phyloP scores from a whole-genome alignment of 2,329 filamentous ascomycete genomes.

The Thielaviopsis populi region DNA sequence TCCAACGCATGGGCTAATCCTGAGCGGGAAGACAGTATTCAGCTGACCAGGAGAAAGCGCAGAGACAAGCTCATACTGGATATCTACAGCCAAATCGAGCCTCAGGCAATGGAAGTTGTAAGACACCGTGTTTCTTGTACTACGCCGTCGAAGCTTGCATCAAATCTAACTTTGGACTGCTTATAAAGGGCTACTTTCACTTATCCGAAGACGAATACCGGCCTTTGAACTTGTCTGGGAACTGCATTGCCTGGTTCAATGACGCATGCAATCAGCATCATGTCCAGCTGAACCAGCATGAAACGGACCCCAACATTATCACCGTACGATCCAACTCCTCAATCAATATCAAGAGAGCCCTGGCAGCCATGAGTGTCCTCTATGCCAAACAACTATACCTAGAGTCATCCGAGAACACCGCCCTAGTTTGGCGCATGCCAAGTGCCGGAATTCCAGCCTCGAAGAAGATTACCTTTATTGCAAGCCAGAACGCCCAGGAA shows the following conservation, averaged over 20 bases:
- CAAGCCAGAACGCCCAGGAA: background rate
- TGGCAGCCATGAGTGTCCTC: background rate
- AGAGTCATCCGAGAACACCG: background rate
- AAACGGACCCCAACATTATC: background rate
- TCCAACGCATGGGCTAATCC: background rate
- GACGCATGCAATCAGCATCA: background rate
- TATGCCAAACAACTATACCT: background rate
- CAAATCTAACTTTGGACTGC: background rate
- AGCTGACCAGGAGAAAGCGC: background rate
- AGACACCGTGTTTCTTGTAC: background rate
- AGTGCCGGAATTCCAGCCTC: background rate
- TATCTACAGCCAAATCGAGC: background rate
- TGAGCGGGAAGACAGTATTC: background rate
- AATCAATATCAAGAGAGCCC: background rate
- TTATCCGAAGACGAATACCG: background rate
- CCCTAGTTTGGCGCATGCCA: background rate
- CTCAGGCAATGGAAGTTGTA: constrained; percentile 3
- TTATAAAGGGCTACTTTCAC: background rate
- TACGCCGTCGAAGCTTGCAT: background rate
- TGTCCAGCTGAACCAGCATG: background rate
- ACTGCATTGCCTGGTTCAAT: background rate
- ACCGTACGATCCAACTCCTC: background rate
- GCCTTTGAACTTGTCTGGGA: background rate
- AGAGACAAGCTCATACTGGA: background rate
- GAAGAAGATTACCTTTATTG: background rate